Conservation (phyloP, 1,284 basidiomycete species). For the Pascua sp. region DNA sequence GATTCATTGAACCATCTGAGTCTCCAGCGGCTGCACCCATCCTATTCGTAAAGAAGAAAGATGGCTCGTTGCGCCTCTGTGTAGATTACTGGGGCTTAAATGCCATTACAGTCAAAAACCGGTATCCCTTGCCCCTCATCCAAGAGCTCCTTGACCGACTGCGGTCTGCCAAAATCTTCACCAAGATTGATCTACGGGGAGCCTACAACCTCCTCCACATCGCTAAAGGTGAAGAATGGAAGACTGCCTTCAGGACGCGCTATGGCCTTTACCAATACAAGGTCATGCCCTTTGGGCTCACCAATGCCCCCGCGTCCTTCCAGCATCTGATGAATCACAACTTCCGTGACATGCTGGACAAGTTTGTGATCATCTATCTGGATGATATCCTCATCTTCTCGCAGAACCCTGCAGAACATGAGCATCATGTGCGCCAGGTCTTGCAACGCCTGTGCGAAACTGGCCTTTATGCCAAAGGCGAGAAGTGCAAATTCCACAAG, state of each 20-base stretch:
- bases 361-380: slow-evolving; percentile 35
- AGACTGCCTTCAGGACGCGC: slow-evolving; percentile 45
- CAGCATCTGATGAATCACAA: slow-evolving; percentile 39
- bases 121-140: slow-evolving; percentile 27
- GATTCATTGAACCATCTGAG: slow-evolving; percentile 35
- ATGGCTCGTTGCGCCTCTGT: slow-evolving; percentile 48
- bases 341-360: slow-evolving; percentile 33
- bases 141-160: slow-evolving; percentile 38
- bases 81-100: slow-evolving; percentile 55
- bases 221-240: slow-evolving; percentile 36
- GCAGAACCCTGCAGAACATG: slow-evolving; percentile 48
- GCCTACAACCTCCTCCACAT: slow-evolving; percentile 43
- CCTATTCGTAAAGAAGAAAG: slow-evolving; percentile 56
- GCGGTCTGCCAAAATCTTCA: slow-evolving; percentile 27
- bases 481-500: slow-evolving; percentile 51
- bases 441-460: slow-evolving; percentile 43
- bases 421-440: slow-evolving; percentile 35
- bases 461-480: slow-evolving; percentile 44
- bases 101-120: slow-evolving; percentile 46
- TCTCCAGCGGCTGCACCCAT: slow-evolving; percentile 47
- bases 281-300: slow-evolving; percentile 51
- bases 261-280: slow-evolving; percentile 48
- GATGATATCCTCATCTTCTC: slow-evolving; percentile 52
- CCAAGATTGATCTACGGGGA: slow-evolving; percentile 36
- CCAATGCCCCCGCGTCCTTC: slow-evolving; percentile 49